phyloP scores from a whole-genome alignment of 805 yeast species.

The Brettanomyces anomalus region DNA sequence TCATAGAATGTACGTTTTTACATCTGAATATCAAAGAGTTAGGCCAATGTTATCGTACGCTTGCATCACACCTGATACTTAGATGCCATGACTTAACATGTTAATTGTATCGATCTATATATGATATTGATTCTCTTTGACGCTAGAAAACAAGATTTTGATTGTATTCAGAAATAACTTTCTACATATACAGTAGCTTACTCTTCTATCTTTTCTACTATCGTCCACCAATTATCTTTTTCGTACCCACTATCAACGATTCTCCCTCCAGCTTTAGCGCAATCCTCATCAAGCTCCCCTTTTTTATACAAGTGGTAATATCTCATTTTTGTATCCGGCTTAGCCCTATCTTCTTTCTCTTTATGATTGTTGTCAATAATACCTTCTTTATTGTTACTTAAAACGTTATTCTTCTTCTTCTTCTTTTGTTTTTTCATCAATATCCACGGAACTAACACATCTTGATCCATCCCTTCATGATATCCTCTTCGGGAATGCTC shows the following conservation, averaged over 20 bases:
- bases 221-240: conserved; percentile 89
- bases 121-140: not conserved
- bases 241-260: conserved; percentile 77
- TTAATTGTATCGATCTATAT: conserved; percentile 1
- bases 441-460: conserved; percentile 95
- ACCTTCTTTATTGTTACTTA: conserved; percentile 4
- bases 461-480: conserved; percentile 86
- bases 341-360: conserved; percentile 8
- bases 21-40: too few relatives aligned
- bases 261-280: conserved; percentile 57
- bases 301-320: conserved; percentile 80
- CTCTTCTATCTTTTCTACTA: conserved; percentile 28
- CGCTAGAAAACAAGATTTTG: not conserved
- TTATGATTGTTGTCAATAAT: conserved; percentile 12
- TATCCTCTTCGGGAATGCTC: conserved; percentile 82
- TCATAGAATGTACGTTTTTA: too few relatives aligned
- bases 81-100: not conserved
- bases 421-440: conserved; percentile 41
- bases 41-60: too few relatives aligned
- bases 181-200: conserved; percentile 1
- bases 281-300: conserved; percentile 77
- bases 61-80: too few relatives aligned
- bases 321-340: conserved; percentile 56
- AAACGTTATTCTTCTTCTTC: conserved; percentile 18
- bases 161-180: not conserved